Evolutionary conservation across 2,329 filamentous ascomycete species (phyloP), one percentile per base, ranked within the genome.

Genomic region (Aschersonia sp.): DNA sequence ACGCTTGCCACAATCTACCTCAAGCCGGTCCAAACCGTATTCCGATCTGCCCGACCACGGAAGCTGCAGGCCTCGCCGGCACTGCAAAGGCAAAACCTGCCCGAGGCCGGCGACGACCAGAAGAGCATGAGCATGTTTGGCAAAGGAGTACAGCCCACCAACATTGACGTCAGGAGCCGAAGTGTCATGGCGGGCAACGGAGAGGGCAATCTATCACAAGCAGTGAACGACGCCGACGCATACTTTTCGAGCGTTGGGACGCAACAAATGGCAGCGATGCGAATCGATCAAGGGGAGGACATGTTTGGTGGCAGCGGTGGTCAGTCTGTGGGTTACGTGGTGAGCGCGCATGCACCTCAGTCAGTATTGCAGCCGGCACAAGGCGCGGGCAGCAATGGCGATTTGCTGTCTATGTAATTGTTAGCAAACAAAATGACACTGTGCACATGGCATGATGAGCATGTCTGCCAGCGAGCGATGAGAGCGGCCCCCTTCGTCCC

Each of bases 1-100:
- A 97, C 92, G 0, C 75, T 98, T 4, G 92, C 92, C 4, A 98
- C 92, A 1, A 90, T 98, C 46, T 98, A 98, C 64, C 78, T 98
- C 45, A 98, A 98, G 64, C 92, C 92, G 4, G 90, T 98, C 5
- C 88, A 97, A 62, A 90, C 92, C 47, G 92, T 98, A 8, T 98
- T 98, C 73, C 83, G 92, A 49, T 83, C 83, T 14, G 90, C 92
- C 10, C 78, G 92, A 11, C 84, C 87, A 1, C 77, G 87, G 29
- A 81, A 81, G 49, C 73, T 98, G 2, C 74, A 80, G 48, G 86
- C 94, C 47, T 90, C 83, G 2, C 89, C 90, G 0, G 89, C 89
- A 0, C 71, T 98, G 40, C 92, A 96, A 66, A 82, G 79, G 53
- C 76, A 85, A 48, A 70, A 72, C 12, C 64, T 86, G 0, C 75